These are phyloP conservation scores for Talaromyces wortmannii DNA, from an alignment of 495 filamentous ascomycete genomes.

Conservation along the genomic window DNA sequence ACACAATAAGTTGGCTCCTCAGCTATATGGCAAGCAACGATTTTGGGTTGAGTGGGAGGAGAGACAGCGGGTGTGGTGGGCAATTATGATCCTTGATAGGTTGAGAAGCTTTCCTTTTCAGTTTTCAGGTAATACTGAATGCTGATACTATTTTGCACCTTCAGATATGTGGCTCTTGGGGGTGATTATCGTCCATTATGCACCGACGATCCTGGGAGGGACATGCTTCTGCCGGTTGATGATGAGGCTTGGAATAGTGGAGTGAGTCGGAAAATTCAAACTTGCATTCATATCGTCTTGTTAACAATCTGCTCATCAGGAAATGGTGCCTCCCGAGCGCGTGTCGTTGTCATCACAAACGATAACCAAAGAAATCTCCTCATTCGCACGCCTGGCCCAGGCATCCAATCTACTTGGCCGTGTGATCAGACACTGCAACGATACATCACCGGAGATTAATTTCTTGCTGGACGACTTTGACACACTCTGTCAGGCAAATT, in stretches of 20 bases:
- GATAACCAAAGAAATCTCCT: not conserved
- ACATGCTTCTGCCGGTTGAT: not conserved
- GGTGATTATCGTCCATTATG: not conserved
- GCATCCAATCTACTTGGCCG: constrained; percentile 1
- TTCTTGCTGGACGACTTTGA: not conserved
- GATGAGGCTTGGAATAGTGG: not conserved
- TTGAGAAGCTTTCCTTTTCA: not conserved
- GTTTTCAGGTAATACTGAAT: no score
- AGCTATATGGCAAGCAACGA: not conserved
- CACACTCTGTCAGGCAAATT: not conserved
- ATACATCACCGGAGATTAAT: not conserved
- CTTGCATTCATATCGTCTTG: no score
- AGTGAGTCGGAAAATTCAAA: not conserved
- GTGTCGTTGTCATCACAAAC: not conserved
- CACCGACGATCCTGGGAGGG: not conserved
- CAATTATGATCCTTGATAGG: not conserved
- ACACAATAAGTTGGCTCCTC: constrained; percentile 1
- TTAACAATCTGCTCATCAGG: not conserved
- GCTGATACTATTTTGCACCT: no score
- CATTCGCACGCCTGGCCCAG: not conserved
- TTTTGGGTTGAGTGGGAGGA: constrained; percentile 1
- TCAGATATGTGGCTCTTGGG: not conserved
- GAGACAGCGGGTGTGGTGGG: not conserved
- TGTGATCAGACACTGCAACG: not conserved
- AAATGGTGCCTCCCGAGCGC: not conserved